phyloP scores from a whole-genome alignment of 2,329 filamentous ascomycete species.

The Drechslerella coelobrocha region DNA sequence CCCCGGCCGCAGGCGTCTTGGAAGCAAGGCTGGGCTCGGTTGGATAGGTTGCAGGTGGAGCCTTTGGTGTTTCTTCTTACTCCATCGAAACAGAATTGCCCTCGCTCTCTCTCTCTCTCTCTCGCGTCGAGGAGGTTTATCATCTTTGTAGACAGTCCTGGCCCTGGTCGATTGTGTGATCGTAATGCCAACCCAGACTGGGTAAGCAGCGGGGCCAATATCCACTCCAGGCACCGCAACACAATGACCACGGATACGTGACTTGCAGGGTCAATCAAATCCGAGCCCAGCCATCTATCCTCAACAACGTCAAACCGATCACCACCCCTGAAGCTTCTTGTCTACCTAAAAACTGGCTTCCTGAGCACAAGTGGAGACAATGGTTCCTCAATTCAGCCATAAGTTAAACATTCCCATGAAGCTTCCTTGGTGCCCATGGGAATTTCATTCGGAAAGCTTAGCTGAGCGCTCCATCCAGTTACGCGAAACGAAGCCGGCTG shows the following conservation, averaged over 20 bases:
- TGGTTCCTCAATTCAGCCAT: no score
- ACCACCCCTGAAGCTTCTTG: neutral
- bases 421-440: no score
- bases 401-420: no score
- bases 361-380: no score
- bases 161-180: neutral
- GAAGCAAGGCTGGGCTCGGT: slow-evolving; percentile 24
- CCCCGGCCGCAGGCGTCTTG: slow-evolving; percentile 34
- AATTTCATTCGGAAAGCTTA: no score
- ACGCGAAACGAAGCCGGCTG: neutral
- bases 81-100: slow-evolving; percentile 33
- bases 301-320: neutral
- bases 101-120: no score
- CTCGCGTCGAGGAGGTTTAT: slow-evolving; percentile 33
- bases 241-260: no score
- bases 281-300: neutral
- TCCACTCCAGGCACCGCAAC: no score
- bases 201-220: slow-evolving; percentile 21
- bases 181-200: slow-evolving; percentile 15
- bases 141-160: slow-evolving; percentile 19
- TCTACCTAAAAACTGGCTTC: no score
- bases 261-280: neutral
- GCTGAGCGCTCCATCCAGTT: neutral
- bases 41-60: slow-evolving; percentile 30
- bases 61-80: slow-evolving; percentile 44